Base-by-base conservation (phyloP, 495 filamentous ascomycete genomes). In the Hyaloscypha hepaticicola region DNA sequence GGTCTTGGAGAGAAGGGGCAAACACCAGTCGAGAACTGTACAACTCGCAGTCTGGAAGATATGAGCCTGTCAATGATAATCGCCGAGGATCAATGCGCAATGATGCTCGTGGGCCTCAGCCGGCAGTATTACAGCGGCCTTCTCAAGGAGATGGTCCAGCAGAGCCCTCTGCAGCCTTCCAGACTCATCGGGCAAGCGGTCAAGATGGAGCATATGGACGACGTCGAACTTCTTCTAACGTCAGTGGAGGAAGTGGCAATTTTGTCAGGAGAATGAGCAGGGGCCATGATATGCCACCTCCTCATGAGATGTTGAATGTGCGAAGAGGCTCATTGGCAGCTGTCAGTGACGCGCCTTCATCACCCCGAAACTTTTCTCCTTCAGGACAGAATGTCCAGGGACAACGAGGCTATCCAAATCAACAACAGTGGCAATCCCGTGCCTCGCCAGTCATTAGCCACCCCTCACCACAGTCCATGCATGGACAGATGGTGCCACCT, bases 11-110 rank as follows among this genome's bases (percentile, higher is more conserved):
- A 69, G 93, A 96, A 49, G 79, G 81, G 22, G 56, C 71, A 0
- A 75, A 69, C 49, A 80, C 84, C 11, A 86, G 85, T 61, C 81
- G 89, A 64, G 92, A 97, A 73, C 82, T 99, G 0, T 99, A 85
- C 75, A 97, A 98, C 74, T 96, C 95, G 11, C 88, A 96, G 45
- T 97, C 92, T 52, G 95, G 96, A 25, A 88, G 92, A 49, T 96
- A 96, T 69, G 95, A 99, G 70, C 93, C 96, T 5, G 96, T 92
- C 7, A 79, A 83, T 49, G 90, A 96, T 62, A 81, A 78, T 26
- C 88, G 91, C 45, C 84, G 91, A 66, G 84, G 84, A 25, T 83
- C 87, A n/a, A 78, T 85, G 55, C 82, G 89, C 53, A 83, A 83
- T 55, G 90, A 95, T 53, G 78, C 78, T 55, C 83, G 82, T 56